A percentile compares a stretch with the other conserved stretches of the same genome.
Conservation (phyloP, 2,329 filamentous ascomycete genomes). For the Xylaria sp. region DNA sequence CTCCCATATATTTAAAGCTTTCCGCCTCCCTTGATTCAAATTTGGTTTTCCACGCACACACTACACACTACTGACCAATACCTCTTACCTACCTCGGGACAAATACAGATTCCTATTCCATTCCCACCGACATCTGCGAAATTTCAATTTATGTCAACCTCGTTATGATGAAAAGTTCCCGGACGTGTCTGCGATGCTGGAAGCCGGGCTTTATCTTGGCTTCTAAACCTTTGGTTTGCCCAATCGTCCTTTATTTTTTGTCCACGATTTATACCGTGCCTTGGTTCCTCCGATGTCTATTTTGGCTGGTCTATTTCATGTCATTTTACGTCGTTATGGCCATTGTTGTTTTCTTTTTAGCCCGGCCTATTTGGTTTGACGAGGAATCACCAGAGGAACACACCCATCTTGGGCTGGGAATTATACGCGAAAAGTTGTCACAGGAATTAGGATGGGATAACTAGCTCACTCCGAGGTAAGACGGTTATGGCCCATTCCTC, state of each 20-base stretch:
- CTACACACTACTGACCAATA: slow-evolving; percentile 18
- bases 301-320: slow-evolving; percentile 18
- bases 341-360: slow-evolving; percentile 20
- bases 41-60: slow-evolving; percentile 15
- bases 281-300: slow-evolving; percentile 19
- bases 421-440: slow-evolving; percentile 19
- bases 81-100: slow-evolving; percentile 20
- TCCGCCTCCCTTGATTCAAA: slow-evolving; percentile 11
- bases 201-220: slow-evolving; percentile 19
- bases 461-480: slow-evolving; percentile 12
- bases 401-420: slow-evolving; percentile 8
- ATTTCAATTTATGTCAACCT: slow-evolving; percentile 22
- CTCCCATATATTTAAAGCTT: slow-evolving; percentile 24
- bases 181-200: slow-evolving; percentile 24
- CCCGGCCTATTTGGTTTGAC: slow-evolving; percentile 20
- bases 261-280: slow-evolving; percentile 14
- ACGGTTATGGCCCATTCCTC: slow-evolving; percentile 17
- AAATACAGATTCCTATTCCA: slow-evolving; percentile 21
- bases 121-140: slow-evolving; percentile 11
- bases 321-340: slow-evolving; percentile 12
- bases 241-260: slow-evolving; percentile 20
- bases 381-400: slow-evolving; percentile 23
- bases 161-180: slow-evolving; percentile 22
- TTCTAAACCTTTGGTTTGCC: slow-evolving; percentile 20
- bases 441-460: slow-evolving; percentile 19